These are phyloP conservation scores for Ophiosphaerella korrae DNA, from an alignment of 2,329 filamentous ascomycete species.

Conservation along the genomic window DNA sequence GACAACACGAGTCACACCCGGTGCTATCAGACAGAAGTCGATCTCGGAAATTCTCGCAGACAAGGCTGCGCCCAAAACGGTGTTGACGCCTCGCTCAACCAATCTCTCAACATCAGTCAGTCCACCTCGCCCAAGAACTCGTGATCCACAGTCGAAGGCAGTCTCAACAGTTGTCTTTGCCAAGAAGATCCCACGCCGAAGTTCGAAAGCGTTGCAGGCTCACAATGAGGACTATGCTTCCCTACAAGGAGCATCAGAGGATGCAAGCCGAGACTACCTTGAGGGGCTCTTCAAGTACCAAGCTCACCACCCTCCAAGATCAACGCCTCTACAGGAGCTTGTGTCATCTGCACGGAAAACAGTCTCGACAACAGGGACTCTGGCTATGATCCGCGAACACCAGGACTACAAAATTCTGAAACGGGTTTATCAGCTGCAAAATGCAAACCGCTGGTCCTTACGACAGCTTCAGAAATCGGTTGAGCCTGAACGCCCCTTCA, in stretches of 20 bases:
- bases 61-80: slow-evolving; percentile 53
- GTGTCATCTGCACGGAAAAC: slow-evolving; percentile 87
- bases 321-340: slow-evolving; percentile 67
- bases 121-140: slow-evolving; percentile 27
- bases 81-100: slow-evolving; percentile 47
- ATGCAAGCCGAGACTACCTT: slow-evolving; percentile 62
- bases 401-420: slow-evolving; percentile 87
- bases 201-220: slow-evolving; percentile 38
- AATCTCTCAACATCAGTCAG: slow-evolving; percentile 32
- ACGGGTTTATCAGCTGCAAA: slow-evolving; percentile 87
- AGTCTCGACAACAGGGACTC: slow-evolving; percentile 81
- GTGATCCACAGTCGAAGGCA: slow-evolving; percentile 60
- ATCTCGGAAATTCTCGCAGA: slow-evolving; percentile 74
- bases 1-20: slow-evolving; percentile 72
- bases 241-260: slow-evolving; percentile 53
- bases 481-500: slow-evolving; percentile 76
- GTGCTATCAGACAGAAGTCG: slow-evolving; percentile 72
- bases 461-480: slow-evolving; percentile 83
- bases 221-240: slow-evolving; percentile 49
- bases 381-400: slow-evolving; percentile 80
- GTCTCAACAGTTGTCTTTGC: slow-evolving; percentile 79
- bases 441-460: slow-evolving; percentile 89
- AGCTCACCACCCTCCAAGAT: slow-evolving; percentile 62
- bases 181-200: slow-evolving; percentile 56
- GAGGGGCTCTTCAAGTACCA: slow-evolving; percentile 64